Base-by-base conservation (phyloP, 768 basidiomycete genomes). In the Hypsizygus marmoreus region DNA sequence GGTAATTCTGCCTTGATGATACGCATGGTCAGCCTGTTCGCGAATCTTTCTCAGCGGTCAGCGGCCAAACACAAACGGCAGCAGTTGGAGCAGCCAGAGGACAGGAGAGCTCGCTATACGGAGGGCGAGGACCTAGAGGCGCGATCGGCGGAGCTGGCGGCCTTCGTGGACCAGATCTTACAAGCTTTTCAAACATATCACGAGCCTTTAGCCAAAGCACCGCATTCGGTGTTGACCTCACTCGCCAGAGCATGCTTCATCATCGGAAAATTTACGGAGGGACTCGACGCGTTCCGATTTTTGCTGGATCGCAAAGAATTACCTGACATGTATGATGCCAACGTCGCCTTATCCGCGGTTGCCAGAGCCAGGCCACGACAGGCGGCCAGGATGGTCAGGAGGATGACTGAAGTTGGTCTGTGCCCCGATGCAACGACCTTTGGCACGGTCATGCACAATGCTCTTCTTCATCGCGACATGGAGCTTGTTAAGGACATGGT, bases 281-380 rank as follows among this genome's bases (percentile, higher is more conserved):
- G 80, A 2, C 69, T 84, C 44, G 54, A 62, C 8, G 64, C 71
- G 17, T 66, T 88, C 55, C 67, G 66, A 40, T 45, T 74, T 43
- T 57, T 86, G 28, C 58, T 79, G 30, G 51, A 60, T 17, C 77
- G 80, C 38, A 63, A 58, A 44, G 77, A 83, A 58, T 56, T 75
- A 40, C 84, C 84, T 12, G 84, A 88, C 60, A 51, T 75, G 29
- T 68, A 79, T 57, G 87, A 89, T 56, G 66, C 86, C 39, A 87
- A 86, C 55, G 77, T 89, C 38, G 74, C 73, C 30, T 70, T 89
- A 43, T 69, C 71, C 3, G 77, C 74, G 8, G 61, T 86, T 40
- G 77, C 84, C 20, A 66, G 71, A 46, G 60, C 73, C 50, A 65
- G 75, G 32, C 77, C 83, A 16, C 63, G 64, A 9, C 55, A 55